phyloP scores from a whole-genome alignment of 805 yeast genomes.

The Ogataea methanolica region DNA sequence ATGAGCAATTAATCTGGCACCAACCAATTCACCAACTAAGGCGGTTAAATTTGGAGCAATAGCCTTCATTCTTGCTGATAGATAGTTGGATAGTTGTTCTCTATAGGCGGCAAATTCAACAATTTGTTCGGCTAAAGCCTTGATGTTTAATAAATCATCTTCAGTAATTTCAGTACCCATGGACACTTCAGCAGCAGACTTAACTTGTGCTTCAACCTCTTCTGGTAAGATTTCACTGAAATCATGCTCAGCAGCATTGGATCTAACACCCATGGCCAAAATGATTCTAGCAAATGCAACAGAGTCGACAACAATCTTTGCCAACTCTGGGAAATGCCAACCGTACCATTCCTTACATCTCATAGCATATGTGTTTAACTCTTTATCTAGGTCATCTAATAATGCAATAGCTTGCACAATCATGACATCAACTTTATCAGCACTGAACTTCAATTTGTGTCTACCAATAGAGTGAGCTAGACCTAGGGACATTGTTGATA shows the following conservation, averaged over 20 bases:
- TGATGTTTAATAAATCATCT: slow-evolving; percentile 80
- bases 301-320: slow-evolving; percentile 93
- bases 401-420: slow-evolving; percentile 98
- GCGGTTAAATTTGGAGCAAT: slow-evolving; percentile 97
- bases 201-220: slow-evolving; percentile 85
- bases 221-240: slow-evolving; percentile 89
- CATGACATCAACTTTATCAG: slow-evolving; percentile 99
- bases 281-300: slow-evolving; percentile 95
- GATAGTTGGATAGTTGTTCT: slow-evolving; percentile 89
- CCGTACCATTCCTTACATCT: slow-evolving; percentile 99
- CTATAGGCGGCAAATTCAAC: slow-evolving; percentile 95
- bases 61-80: slow-evolving; percentile 94
- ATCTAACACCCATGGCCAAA: slow-evolving; percentile 88
- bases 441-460: slow-evolving; percentile 94
- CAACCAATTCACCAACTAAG: slow-evolving; percentile 95
- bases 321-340: slow-evolving; percentile 99
- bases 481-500: slow-evolving; percentile 95
- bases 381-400: slow-evolving; percentile 95
- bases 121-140: slow-evolving; percentile 90
- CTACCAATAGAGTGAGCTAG: slow-evolving; percentile 98
- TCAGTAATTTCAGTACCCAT: slow-evolving; percentile 99
- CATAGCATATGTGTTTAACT: slow-evolving; percentile 97
- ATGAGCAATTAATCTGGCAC: slow-evolving; percentile 97
- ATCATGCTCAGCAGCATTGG: slow-evolving; percentile 87
- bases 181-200: slow-evolving; percentile 95